A percentile compares a stretch with the other conserved stretches of the same genome.
These are phyloP conservation scores for Rhizophagus prolifer DNA, from an alignment of 192 early-diverging fungal genomes.

Conservation along the genomic window DNA sequence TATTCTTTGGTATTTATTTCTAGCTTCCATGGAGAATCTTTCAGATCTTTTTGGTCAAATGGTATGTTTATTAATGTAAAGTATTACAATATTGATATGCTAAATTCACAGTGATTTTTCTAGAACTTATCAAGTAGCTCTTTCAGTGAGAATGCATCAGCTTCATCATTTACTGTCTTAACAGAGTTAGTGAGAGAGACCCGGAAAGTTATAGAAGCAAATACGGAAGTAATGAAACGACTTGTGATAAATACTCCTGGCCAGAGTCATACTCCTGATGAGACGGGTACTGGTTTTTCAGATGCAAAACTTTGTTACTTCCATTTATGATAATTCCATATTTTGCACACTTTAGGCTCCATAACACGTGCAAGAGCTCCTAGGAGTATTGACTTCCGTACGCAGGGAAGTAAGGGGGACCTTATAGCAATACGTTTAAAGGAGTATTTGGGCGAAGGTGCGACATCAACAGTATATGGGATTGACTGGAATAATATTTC, in stretches of 20 bases:
- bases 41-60: conserved; percentile 13
- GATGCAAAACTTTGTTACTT: conserved; percentile 5
- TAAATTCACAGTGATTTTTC: too few species aligned
- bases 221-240: neutral
- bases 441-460: neutral
- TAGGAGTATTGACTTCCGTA: neutral
- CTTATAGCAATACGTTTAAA: conserved; percentile 1
- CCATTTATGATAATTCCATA: neutral
- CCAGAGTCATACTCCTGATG: neutral
- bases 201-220: conserved; percentile 1
- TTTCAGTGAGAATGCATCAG: too few species aligned
- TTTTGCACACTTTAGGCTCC: conserved; percentile 6
- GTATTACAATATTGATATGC: too few species aligned
- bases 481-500: conserved; percentile 17
- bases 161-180: too few species aligned
- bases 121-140: conserved; percentile 9
- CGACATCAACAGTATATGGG: conserved; percentile 11
- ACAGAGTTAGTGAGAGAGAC: neutral
- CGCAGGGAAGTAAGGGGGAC: neutral
- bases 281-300: conserved; percentile 9
- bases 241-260: neutral
- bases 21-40: neutral
- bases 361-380: too few species aligned
- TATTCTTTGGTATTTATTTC: too few species aligned
- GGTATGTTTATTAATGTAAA: conserved; percentile 24